Conservation (phyloP, 106 monocot genomes). For the Dactylorhiza incarnata region DNA sequence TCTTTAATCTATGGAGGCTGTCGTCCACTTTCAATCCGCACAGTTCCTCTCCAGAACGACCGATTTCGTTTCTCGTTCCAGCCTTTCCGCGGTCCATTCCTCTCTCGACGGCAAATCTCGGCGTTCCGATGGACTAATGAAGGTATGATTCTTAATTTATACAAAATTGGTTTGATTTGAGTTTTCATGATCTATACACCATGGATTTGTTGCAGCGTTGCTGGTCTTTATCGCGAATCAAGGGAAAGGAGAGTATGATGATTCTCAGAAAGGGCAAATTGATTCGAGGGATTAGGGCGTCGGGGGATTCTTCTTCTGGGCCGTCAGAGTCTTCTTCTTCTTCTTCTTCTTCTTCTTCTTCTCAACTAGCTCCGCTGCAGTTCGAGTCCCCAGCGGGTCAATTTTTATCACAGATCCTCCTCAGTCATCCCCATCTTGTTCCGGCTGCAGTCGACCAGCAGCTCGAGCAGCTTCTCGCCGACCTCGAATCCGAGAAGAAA, state of each 20-base stretch:
- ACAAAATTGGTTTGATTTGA: background rate
- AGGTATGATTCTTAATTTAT: slow-evolving; percentile 1
- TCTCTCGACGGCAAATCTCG: background rate
- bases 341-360: background rate
- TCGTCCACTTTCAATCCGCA: background rate
- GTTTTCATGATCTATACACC: background rate
- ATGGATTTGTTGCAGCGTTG: slow-evolving; percentile 8
- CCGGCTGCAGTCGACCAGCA: slow-evolving; percentile 78
- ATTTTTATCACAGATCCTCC: slow-evolving; percentile 62
- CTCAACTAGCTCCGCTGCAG: slow-evolving; percentile 61
- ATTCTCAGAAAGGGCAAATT: background rate
- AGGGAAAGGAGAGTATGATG: slow-evolving; percentile 2
- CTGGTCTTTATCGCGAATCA: slow-evolving; percentile 13
- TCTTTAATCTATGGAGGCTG: slow-evolving; percentile 1
- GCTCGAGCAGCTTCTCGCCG: slow-evolving; percentile 66
- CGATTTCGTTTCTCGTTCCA: background rate
- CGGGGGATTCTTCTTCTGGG: slow-evolving; percentile 9
- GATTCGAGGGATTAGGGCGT: slow-evolving; percentile 22
- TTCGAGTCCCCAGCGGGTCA: slow-evolving; percentile 71
- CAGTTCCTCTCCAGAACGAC: background rate
- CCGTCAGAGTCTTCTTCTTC: slow-evolving; percentile 7
- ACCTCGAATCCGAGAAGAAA: slow-evolving; percentile 43
- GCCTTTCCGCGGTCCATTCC: background rate
- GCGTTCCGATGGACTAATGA: background rate
- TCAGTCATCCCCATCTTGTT: slow-evolving; percentile 68